These are phyloP conservation scores for Boletus sp. DNA, from an alignment of 768 basidiomycete genomes.

Conservation along the genomic window DNA sequence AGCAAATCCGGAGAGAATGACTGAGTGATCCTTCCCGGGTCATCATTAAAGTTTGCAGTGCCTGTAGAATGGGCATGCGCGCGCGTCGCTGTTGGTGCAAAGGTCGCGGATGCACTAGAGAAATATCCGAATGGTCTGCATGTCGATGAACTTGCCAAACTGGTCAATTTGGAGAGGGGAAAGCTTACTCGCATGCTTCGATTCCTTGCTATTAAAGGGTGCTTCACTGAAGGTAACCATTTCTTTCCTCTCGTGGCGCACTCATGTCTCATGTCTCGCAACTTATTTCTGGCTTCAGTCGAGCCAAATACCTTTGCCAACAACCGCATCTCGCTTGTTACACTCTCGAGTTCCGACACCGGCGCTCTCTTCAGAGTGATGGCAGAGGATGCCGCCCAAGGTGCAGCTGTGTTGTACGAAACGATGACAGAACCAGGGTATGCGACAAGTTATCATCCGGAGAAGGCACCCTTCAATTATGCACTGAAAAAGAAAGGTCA, in stretches of 20 bases:
- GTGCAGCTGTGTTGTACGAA: conserved; percentile 22
- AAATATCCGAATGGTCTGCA: conserved; percentile 19
- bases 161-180: conserved; percentile 22
- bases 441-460: conserved; percentile 22
- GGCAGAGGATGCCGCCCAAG: conserved; percentile 11
- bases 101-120: no score
- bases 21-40: background rate
- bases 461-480: conserved; percentile 21
- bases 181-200: conserved; percentile 34
- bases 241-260: background rate
- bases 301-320: conserved; percentile 31
- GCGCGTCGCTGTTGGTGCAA: no score
- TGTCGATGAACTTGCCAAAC: conserved; percentile 23
- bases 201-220: conserved; percentile 29
- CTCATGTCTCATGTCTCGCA: background rate
- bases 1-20: background rate
- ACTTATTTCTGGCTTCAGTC: conserved; percentile 13
- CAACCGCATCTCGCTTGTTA: conserved; percentile 32
- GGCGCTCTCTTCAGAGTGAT: conserved; percentile 9
- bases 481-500: conserved; percentile 15
- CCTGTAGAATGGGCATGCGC: conserved; percentile 28
- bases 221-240: conserved; percentile 29
- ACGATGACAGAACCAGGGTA: conserved; percentile 25
- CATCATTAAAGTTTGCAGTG: conserved; percentile 12
- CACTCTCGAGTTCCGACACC: conserved; percentile 11